Evolutionary conservation across 352 stramenopile genomes (phyloP).

Genomic region (Phytophthora sojae): DNA sequence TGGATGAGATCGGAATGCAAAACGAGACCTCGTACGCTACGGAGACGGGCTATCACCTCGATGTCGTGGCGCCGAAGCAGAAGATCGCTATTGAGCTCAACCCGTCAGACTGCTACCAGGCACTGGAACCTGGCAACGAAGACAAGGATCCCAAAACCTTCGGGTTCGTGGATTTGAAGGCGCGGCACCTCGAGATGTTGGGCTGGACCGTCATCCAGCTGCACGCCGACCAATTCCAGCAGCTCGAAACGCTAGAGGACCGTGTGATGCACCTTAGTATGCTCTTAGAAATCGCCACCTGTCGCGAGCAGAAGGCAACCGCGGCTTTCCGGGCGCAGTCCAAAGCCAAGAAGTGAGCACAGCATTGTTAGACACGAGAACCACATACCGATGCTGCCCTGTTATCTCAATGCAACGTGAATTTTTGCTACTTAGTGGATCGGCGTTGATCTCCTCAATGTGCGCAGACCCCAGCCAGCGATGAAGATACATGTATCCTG

Average conservation of each 20-base stretch:
- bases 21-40: slow-evolving; percentile 43
- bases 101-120: slow-evolving; percentile 56
- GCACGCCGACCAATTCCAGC: slow-evolving; percentile 57
- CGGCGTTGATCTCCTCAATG: slow-evolving; percentile 19
- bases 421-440: slow-evolving; percentile 14
- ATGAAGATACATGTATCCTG: no score
- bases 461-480: slow-evolving; percentile 1
- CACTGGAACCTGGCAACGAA: slow-evolving; percentile 41
- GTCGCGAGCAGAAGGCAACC: slow-evolving; percentile 24
- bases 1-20: slow-evolving; percentile 61
- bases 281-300: slow-evolving; percentile 73
- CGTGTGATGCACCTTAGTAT: slow-evolving; percentile 70
- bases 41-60: slow-evolving; percentile 59
- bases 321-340: neutral
- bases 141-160: slow-evolving; percentile 53
- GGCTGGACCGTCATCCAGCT: slow-evolving; percentile 81
- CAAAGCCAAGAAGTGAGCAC: slow-evolving; percentile 18
- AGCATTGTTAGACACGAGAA: slow-evolving; percentile 24
- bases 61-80: slow-evolving; percentile 58
- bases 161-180: slow-evolving; percentile 69
- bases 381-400: slow-evolving; percentile 3
- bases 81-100: slow-evolving; percentile 80
- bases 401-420: slow-evolving; percentile 25
- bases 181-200: slow-evolving; percentile 63
- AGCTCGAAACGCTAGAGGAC: slow-evolving; percentile 56